Evolutionary conservation across 352 stramenopile species (phyloP).

Genomic region (Phytophthora idaei): DNA sequence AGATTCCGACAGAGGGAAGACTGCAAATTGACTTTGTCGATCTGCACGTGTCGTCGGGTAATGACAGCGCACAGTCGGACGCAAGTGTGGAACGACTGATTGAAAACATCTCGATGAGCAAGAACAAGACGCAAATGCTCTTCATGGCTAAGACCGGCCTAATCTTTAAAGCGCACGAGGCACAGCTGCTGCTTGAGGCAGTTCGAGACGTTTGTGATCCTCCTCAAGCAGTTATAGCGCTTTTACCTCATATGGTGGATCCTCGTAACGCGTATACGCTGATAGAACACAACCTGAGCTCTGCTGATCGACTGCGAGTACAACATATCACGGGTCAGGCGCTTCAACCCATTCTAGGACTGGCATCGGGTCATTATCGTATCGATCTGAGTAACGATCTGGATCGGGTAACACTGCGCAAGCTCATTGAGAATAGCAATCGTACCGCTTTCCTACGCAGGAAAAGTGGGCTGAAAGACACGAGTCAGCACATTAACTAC

Average conservation of each 20-base stretch:
- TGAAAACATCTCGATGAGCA: slow-evolving; percentile 76
- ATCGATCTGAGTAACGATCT: slow-evolving; percentile 72
- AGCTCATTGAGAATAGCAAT: slow-evolving; percentile 81
- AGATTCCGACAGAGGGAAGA: slow-evolving; percentile 64
- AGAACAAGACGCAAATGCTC: slow-evolving; percentile 84
- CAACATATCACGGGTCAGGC: slow-evolving; percentile 72
- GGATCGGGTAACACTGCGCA: slow-evolving; percentile 70
- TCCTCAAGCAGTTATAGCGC: slow-evolving; percentile 62
- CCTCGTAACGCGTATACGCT: slow-evolving; percentile 61
- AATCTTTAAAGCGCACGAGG: slow-evolving; percentile 68
- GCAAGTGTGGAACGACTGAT: slow-evolving; percentile 73
- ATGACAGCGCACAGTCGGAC: slow-evolving; percentile 72
- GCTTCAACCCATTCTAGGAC: slow-evolving; percentile 65
- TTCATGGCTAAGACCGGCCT: slow-evolving; percentile 79
- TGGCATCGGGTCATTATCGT: slow-evolving; percentile 69
- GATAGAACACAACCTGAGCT: slow-evolving; percentile 70
- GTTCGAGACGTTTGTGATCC: slow-evolving; percentile 68
- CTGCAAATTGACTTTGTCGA: slow-evolving; percentile 78
- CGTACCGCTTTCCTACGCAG: slow-evolving; percentile 77
- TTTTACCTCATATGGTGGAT: slow-evolving; percentile 81
- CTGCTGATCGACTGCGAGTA: slow-evolving; percentile 51
- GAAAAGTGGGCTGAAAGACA: slow-evolving; percentile 69
- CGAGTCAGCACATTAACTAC: slow-evolving; percentile 73
- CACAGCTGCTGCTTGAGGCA: slow-evolving; percentile 71
- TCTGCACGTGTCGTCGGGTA: slow-evolving; percentile 71